These are phyloP conservation scores for Emergomyces africanus DNA, from an alignment of 2,329 filamentous ascomycete genomes.

Conservation along the genomic window DNA sequence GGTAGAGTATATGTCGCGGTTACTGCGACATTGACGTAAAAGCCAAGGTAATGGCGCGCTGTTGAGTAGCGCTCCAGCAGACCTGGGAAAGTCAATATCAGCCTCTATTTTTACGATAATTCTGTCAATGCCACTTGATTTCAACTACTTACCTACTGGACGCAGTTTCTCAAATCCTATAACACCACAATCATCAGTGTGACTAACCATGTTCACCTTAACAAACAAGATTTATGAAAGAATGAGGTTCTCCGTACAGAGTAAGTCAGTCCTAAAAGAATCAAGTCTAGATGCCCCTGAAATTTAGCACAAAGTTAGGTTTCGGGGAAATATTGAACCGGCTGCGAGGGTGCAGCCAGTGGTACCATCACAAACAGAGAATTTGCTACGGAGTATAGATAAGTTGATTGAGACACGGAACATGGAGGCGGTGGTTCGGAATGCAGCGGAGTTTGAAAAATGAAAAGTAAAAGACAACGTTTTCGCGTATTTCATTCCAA, in stretches of 20 bases:
- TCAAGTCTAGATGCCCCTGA: neutral
- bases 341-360: too few relatives aligned
- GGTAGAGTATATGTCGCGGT: slow-evolving; percentile 27
- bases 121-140: neutral
- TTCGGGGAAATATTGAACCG: neutral
- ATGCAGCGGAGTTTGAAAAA: neutral
- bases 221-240: neutral
- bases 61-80: slow-evolving; percentile 34
- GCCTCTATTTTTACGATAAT: slow-evolving; percentile 1
- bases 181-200: neutral
- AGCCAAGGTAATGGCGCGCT: slow-evolving; percentile 28
- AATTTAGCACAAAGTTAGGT: neutral
- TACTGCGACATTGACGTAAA: slow-evolving; percentile 34
- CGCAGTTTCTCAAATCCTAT: slow-evolving; percentile 16
- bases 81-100: slow-evolving; percentile 19
- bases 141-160: slow-evolving; percentile 16
- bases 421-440: neutral
- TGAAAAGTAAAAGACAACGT: neutral
- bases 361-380: neutral
- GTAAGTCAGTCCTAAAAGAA: neutral
- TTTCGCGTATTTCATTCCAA: neutral
- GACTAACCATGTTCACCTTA: neutral
- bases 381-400: neutral
- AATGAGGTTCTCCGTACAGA: too few relatives aligned
- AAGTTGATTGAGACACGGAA: neutral